Conservation (phyloP, 345 rosid genomes). For the Corchorus olitorius region DNA sequence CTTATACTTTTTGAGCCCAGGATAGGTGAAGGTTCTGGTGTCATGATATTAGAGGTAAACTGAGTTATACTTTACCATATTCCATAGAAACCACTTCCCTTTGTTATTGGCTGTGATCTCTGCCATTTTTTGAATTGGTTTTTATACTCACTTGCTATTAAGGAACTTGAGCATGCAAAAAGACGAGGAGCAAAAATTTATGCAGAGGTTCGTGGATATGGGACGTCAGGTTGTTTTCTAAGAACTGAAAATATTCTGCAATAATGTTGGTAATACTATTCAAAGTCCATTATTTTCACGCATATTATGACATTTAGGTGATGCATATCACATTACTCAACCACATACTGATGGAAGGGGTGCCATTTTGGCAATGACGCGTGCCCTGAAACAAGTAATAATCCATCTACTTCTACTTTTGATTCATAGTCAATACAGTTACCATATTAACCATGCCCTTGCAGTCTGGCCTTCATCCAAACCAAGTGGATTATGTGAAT, state of each 20-base stretch:
- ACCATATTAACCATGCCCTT: slow-evolving; percentile 10
- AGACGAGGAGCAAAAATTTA: slow-evolving; percentile 80
- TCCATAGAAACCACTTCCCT: neutral
- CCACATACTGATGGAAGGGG: slow-evolving; percentile 92
- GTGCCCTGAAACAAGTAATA: slow-evolving; percentile 71
- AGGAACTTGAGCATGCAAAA: slow-evolving; percentile 97
- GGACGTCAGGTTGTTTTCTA: slow-evolving; percentile 82
- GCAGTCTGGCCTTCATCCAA: slow-evolving; percentile 78
- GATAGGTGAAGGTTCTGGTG: slow-evolving; percentile 95
- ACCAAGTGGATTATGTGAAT: slow-evolving; percentile 84
- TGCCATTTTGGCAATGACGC: slow-evolving; percentile 86
- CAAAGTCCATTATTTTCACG: slow-evolving; percentile 16
- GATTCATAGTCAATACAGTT: neutral
- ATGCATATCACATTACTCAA: slow-evolving; percentile 94
- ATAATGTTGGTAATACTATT: neutral
- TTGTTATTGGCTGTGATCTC: neutral
- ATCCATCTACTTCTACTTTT: neutral
- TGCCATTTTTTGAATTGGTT: slow-evolving; percentile 7
- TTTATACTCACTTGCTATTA: neutral
- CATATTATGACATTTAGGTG: slow-evolving; percentile 51
- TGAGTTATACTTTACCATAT: slow-evolving; percentile 10
- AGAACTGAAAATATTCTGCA: slow-evolving; percentile 8
- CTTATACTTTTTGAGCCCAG: slow-evolving; percentile 46
- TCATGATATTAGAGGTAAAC: slow-evolving; percentile 84
- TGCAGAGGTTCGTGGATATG: slow-evolving; percentile 95